Conservation (phyloP, 2,329 filamentous ascomycete species). For the Mycogone perniciosa region DNA sequence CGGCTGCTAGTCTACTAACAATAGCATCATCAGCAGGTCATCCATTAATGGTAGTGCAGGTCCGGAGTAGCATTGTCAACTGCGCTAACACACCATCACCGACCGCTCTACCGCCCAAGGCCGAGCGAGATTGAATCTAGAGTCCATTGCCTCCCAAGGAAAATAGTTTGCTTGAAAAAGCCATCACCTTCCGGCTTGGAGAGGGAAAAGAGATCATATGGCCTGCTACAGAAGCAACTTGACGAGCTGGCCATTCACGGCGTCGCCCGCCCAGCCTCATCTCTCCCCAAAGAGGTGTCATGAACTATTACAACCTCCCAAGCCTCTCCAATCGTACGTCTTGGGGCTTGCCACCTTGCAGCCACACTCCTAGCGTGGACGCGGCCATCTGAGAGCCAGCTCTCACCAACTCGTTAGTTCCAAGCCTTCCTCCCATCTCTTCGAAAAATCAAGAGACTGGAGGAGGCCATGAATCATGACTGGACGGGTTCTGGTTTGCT, state of each 20-base stretch:
- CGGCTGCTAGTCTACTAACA: background rate
- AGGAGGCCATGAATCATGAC: no score
- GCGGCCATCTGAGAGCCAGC: no score
- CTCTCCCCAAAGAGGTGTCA: slow-evolving; percentile 5
- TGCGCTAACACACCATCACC: no score
- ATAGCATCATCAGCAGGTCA: background rate
- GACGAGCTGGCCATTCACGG: slow-evolving; percentile 4
- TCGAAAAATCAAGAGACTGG: no score
- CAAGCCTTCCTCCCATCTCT: background rate
- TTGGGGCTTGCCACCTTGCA: slow-evolving; percentile 11
- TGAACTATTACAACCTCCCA: background rate
- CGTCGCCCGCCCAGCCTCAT: slow-evolving; percentile 2
- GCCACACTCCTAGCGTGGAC: slow-evolving; percentile 5
- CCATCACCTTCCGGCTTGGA: no score
- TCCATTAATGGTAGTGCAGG: background rate
- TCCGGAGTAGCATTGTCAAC: no score
- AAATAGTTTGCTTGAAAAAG: no score
- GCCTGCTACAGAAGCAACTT: background rate
- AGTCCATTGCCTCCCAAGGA: no score
- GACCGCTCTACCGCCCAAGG: no score
- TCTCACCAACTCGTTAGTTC: background rate
- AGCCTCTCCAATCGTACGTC: background rate
- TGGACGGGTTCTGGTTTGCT: background rate
- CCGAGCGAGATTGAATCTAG: no score
- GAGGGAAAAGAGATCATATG: slow-evolving; percentile 5